These are phyloP conservation scores for Pseudogymnoascus sp. DNA, from an alignment of 2,329 filamentous ascomycete species.

Conservation along the genomic window DNA sequence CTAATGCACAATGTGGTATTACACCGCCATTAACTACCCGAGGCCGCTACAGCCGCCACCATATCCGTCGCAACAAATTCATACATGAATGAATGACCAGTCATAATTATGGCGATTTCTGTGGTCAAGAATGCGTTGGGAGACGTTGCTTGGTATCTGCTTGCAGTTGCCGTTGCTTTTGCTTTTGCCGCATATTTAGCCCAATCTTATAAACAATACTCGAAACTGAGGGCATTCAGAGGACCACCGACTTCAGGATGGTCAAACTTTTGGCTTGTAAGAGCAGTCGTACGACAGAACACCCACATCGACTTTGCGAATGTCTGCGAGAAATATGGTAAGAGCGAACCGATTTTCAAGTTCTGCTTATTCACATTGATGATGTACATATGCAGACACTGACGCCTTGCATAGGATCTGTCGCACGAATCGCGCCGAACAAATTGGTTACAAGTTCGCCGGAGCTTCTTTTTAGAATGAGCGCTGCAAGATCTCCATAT, in stretches of 20 bases:
- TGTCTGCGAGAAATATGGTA: conserved; percentile 8
- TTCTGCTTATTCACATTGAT: background rate
- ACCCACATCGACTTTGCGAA: conserved; percentile 7
- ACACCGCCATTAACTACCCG: background rate
- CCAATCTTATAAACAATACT: background rate
- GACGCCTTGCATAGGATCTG: conserved; percentile 11
- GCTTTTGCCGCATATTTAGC: background rate
- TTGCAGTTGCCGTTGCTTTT: background rate
- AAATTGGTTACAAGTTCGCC: conserved; percentile 20
- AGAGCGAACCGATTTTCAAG: background rate
- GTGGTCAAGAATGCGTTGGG: background rate
- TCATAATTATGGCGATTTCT: background rate
- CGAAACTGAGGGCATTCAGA: background rate
- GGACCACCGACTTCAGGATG: background rate
- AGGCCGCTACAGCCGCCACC: background rate
- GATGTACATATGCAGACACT: background rate
- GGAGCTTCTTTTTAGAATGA: conserved; percentile 19
- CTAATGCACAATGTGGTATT: background rate
- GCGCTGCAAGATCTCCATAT: conserved; percentile 20
- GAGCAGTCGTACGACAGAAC: background rate
- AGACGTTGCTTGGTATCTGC: background rate
- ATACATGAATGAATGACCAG: no score
- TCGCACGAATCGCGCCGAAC: conserved; percentile 23
- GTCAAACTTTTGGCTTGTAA: conserved; percentile 1
- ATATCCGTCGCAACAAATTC: background rate